Evolutionary conservation across 371 early-diverging fungal genomes (phyloP).

Genomic region (Aphelidium insulamus): DNA sequence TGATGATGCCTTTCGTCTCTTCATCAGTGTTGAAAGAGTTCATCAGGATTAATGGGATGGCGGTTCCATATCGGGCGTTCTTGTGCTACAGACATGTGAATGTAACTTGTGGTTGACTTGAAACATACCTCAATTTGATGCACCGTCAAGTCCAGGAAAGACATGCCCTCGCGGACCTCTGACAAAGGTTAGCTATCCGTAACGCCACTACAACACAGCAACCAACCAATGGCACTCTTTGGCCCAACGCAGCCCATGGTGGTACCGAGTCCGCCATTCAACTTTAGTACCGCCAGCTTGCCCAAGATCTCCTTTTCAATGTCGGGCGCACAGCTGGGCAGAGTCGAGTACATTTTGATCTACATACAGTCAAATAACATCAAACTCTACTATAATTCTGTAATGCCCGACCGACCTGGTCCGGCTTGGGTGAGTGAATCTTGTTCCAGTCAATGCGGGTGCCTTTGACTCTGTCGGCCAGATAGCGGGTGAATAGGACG

Average conservation of each 20-base stretch:
- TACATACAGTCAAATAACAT: constrained; percentile 1
- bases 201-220: too few species aligned
- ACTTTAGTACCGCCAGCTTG: constrained; percentile 94
- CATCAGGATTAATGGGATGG: constrained; percentile 97
- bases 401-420: constrained; percentile 17
- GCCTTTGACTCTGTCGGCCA: constrained; percentile 55
- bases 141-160: constrained; percentile 95
- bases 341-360: constrained; percentile 46
- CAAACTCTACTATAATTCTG: neutral
- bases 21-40: constrained; percentile 99
- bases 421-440: constrained; percentile 69
- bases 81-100: constrained; percentile 32
- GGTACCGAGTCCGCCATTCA: constrained; percentile 98
- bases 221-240: constrained; percentile 95
- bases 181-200: too few species aligned
- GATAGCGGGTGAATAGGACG: constrained; percentile 62
- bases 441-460: constrained; percentile 72
- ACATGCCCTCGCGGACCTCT: constrained; percentile 94
- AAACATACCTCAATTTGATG: constrained; percentile 81
- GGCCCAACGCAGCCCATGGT: constrained; percentile 99
- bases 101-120: neutral
- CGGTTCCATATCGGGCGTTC: constrained; percentile 64
- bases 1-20: constrained; percentile 89
- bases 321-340: constrained; percentile 23
- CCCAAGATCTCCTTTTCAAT: constrained; percentile 29